Percentiles rank a stretch among this genome's conserved stretches.
Conservation (phyloP, 352 stramenopile species). For the Phytopythium kandeliae region DNA sequence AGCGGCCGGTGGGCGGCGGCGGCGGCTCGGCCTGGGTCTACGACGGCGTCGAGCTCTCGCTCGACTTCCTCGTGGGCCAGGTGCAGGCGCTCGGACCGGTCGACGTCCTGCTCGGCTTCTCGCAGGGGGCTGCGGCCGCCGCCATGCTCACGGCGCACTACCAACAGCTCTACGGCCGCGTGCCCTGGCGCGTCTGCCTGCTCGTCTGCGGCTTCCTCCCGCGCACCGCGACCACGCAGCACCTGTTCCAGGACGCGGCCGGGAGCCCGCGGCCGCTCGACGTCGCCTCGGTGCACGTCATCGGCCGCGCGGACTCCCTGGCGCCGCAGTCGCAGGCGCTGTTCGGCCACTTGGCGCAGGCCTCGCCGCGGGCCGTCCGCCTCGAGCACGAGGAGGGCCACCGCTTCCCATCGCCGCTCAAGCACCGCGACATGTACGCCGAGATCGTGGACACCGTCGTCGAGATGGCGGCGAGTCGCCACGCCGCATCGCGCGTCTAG, state of each 20-base stretch:
- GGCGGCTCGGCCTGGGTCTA: slow-evolving; percentile 31
- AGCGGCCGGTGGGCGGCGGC: slow-evolving; percentile 8
- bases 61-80: slow-evolving; percentile 45
- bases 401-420: slow-evolving; percentile 55
- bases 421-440: slow-evolving; percentile 39
- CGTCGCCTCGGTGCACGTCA: slow-evolving; percentile 63
- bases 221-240: slow-evolving; percentile 32
- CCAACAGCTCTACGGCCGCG: slow-evolving; percentile 20
- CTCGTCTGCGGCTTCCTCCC: slow-evolving; percentile 63
- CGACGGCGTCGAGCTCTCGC: slow-evolving; percentile 56
- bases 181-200: slow-evolving; percentile 59
- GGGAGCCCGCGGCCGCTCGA: slow-evolving; percentile 27
- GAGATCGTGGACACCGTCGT: slow-evolving; percentile 42
- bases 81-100: slow-evolving; percentile 43
- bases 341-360: slow-evolving; percentile 30
- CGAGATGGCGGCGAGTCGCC: slow-evolving; percentile 11
- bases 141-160: slow-evolving; percentile 69
- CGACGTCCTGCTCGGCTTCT: slow-evolving; percentile 73
- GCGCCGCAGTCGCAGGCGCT: slow-evolving; percentile 44
- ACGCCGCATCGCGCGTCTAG: slow-evolving; percentile 1
- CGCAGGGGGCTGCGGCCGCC: slow-evolving; percentile 49
- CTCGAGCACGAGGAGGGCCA: slow-evolving; percentile 79
- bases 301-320: slow-evolving; percentile 43
- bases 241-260: slow-evolving; percentile 39
- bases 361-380: slow-evolving; percentile 14